phyloP scores from a whole-genome alignment of 225 moss, liverwort and hornwort species.

The Pleurozium schreberi region DNA sequence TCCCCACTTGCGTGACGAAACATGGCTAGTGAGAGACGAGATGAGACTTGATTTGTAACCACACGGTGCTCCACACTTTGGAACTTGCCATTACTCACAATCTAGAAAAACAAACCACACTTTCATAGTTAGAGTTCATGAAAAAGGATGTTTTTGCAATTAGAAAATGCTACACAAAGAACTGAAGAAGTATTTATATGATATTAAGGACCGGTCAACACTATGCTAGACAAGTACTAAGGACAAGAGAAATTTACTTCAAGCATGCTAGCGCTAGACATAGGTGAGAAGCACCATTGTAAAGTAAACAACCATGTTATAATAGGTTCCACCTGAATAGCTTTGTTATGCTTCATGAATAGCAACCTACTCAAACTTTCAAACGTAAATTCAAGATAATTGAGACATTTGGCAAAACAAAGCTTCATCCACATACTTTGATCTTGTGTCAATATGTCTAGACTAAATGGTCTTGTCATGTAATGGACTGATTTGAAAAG shows the following conservation, averaged over 20 bases:
- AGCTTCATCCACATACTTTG: background rate
- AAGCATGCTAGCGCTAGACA: rapidly evolving
- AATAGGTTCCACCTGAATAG: background rate
- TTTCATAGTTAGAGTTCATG: background rate
- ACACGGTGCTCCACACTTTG: constrained; percentile 23
- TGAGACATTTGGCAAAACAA: background rate
- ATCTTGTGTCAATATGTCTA: background rate
- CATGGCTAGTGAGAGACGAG: background rate
- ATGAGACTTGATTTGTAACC: background rate
- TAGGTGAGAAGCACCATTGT: background rate
- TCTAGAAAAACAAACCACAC: background rate
- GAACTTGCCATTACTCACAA: constrained; percentile 26
- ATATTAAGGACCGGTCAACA: too few species aligned
- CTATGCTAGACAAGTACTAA: background rate
- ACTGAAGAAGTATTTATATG: background rate
- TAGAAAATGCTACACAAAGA: background rate
- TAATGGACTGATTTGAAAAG: background rate
- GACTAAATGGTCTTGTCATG: too few species aligned
- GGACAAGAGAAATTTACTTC: background rate
- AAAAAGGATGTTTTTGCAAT: background rate
- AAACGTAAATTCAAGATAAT: too few species aligned
- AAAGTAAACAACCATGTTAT: background rate
- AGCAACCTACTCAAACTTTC: background rate
- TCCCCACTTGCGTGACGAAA: background rate
- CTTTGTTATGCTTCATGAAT: background rate